These are phyloP conservation scores for Podila horticola DNA, from an alignment of 192 early-diverging fungal species.

Conservation along the genomic window DNA sequence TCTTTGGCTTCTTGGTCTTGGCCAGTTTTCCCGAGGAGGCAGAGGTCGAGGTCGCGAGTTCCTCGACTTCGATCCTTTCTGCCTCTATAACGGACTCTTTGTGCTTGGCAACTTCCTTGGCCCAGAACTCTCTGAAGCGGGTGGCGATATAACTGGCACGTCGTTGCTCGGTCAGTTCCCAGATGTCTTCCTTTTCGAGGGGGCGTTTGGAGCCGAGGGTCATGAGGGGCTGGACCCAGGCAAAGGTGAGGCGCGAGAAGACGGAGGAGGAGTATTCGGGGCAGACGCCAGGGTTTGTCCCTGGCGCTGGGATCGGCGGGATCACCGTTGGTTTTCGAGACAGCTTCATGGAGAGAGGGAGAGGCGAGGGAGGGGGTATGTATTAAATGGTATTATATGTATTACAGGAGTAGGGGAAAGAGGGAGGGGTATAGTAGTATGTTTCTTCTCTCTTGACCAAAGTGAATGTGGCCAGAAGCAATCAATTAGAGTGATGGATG, in stretches of 20 bases:
- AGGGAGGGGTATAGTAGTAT: neutral
- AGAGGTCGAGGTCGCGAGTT: neutral
- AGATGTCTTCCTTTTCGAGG: constrained; percentile 72
- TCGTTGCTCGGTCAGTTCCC: constrained; percentile 49
- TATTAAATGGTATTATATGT: neutral
- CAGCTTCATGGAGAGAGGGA: constrained; percentile 1
- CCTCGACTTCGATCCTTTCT: constrained; percentile 3
- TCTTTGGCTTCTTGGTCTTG: constrained; percentile 16
- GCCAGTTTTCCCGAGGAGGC: neutral
- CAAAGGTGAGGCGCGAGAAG: constrained; percentile 67
- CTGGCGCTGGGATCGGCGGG: constrained; percentile 35
- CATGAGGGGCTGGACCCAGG: constrained; percentile 72
- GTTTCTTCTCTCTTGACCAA: neutral
- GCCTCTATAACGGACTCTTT: neutral
- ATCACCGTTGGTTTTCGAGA: constrained; percentile 7
- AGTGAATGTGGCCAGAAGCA: too few species aligned
- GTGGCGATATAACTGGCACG: constrained; percentile 32
- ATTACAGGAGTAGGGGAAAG: neutral
- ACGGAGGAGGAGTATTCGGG: constrained; percentile 67
- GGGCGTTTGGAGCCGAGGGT: constrained; percentile 73
- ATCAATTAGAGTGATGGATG: too few species aligned
- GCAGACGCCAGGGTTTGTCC: constrained; percentile 33
- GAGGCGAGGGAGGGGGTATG: neutral
- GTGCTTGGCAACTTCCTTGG: constrained; percentile 25
- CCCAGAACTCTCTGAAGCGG: constrained; percentile 47